These are phyloP conservation scores for Helianthus tuberosus DNA, from an alignment of 129 eudicot genomes.

Conservation along the genomic window DNA sequence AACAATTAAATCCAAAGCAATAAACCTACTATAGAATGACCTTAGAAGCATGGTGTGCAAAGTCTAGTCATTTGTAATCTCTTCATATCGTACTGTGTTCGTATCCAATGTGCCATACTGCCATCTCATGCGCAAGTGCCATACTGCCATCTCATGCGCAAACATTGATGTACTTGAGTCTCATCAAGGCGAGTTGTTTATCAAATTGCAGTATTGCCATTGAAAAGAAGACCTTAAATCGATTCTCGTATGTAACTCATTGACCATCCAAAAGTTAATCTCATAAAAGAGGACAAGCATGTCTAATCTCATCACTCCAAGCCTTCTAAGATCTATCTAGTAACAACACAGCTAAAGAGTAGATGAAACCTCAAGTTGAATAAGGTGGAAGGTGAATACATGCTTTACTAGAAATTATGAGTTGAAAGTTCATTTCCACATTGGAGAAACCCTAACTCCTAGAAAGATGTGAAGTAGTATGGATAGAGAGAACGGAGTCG, in stretches of 20 bases:
- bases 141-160: conserved; percentile 20
- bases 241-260: conserved; percentile 4
- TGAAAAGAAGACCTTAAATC: conserved; percentile 11
- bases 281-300: conserved; percentile 4
- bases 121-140: conserved; percentile 15
- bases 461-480: conserved; percentile 10
- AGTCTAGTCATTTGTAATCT: background rate
- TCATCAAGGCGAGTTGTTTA: background rate
- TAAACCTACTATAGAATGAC: background rate
- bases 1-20: conserved; percentile 2
- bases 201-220: background rate
- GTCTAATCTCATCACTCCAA: conserved; percentile 15
- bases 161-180: conserved; percentile 9
- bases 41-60: background rate
- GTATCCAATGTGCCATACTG: conserved; percentile 13
- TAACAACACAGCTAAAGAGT: conserved; percentile 9
- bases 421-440: conserved; percentile 1
- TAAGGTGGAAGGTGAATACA: conserved; percentile 16
- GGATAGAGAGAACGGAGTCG: conserved; percentile 11
- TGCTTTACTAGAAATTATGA: conserved; percentile 11
- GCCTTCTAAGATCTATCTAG: conserved; percentile 18
- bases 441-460: conserved; percentile 9
- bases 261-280: conserved; percentile 8
- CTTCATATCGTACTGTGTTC: background rate
- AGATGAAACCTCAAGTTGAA: conserved; percentile 13